phyloP scores from a whole-genome alignment of 306 rosid species.

The peach (Prunus persica) region Prunus_persica_NCBIv2 NC_034013.1:16501501-16502000 shows the following conservation, averaged over 20 bases:
- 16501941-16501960: background rate
- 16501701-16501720: constrained; percentile 29
- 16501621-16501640: constrained; percentile 20
- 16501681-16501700: constrained; percentile 29
- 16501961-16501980: too few species aligned
- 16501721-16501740: constrained; percentile 29
- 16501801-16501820: background rate
- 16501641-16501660: constrained; percentile 19
- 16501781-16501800: constrained; percentile 21
- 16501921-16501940: background rate
- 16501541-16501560: constrained; percentile 69
- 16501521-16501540: constrained; percentile 86
- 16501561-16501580: constrained; percentile 32
- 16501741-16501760: constrained; percentile 29
- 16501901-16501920: background rate
- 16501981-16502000: too few species aligned
- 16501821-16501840: background rate
- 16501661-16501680: constrained; percentile 26
- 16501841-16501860: background rate
- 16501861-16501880: constrained; percentile 2
- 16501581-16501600: constrained; percentile 25
- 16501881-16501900: background rate
- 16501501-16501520: constrained; percentile 62
- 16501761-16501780: constrained; percentile 36
- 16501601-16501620: constrained; percentile 35